phyloP scores from a whole-genome alignment of 139 green algal genomes.

The Nannochloris sp. region DNA sequence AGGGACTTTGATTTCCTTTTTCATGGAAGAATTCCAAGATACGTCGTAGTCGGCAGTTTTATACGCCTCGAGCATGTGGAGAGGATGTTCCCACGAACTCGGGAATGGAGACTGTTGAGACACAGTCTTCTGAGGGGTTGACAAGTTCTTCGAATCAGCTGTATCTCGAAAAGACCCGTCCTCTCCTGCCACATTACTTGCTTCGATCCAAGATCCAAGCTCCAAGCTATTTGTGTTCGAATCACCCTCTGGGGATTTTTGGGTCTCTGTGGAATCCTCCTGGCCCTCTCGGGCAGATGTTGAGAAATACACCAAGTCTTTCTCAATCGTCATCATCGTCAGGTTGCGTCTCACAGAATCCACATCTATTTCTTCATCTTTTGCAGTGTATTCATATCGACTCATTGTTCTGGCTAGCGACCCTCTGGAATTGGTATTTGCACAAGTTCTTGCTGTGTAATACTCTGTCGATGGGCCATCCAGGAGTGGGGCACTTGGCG shows the following conservation, averaged over 20 bases:
- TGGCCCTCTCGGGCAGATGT: too few species aligned
- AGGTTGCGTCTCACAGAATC: too few species aligned
- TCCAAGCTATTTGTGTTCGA: background rate
- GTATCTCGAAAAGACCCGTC: background rate
- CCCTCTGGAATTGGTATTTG: too few species aligned
- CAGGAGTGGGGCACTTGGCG: background rate
- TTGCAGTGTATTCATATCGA: too few species aligned
- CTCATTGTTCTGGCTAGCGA: too few species aligned
- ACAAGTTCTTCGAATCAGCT: background rate
- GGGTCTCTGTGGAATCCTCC: background rate
- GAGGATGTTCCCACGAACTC: conserved; percentile 11
- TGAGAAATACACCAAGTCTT: too few species aligned
- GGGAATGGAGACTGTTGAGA: conserved; percentile 34
- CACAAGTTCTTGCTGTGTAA: too few species aligned
- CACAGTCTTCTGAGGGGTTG: conserved; percentile 28
- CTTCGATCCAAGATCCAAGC: background rate
- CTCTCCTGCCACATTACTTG: conserved; percentile 3
- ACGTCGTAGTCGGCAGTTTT: background rate
- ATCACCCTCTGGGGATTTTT: background rate
- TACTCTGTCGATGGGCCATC: background rate
- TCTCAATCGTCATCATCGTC: too few species aligned
- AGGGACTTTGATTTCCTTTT: background rate
- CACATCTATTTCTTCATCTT: too few species aligned
- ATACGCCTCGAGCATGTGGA: background rate
- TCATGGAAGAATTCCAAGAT: background rate